These are phyloP conservation scores for Emydomyces testavorans DNA, from an alignment of 2,329 filamentous ascomycete genomes.

Conservation along the genomic window DNA sequence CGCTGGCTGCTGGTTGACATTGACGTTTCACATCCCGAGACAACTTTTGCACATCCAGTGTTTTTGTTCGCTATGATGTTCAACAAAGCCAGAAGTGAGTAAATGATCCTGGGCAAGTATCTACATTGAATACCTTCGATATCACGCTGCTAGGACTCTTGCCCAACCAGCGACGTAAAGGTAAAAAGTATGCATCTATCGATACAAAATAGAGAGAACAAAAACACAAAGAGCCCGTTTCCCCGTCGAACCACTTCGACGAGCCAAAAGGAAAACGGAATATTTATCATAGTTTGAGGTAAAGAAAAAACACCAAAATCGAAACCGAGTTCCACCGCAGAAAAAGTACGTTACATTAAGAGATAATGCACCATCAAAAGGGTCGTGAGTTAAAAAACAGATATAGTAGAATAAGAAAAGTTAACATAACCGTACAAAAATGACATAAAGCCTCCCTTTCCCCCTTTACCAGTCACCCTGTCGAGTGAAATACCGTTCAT, in stretches of 20 bases:
- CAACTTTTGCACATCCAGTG: no score
- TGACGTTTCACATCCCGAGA: no score
- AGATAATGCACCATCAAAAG: neutral
- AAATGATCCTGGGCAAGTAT: neutral
- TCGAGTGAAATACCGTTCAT: neutral
- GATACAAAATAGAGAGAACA: no score
- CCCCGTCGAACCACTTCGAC: neutral
- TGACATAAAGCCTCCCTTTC: neutral
- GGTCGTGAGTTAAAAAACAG: slow-evolving; percentile 7
- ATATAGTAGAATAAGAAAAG: neutral
- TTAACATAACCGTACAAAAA: slow-evolving; percentile 8
- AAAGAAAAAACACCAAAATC: neutral
- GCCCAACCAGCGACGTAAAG: no score
- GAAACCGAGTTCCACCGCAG: no score
- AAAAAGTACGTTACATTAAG: neutral
- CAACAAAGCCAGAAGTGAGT: neutral
- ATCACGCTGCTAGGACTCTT: no score
- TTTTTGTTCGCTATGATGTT: no score
- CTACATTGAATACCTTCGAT: neutral
- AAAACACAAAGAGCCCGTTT: no score
- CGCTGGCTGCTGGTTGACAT: no score
- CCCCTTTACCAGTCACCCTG: no score
- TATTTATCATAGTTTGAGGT: neutral
- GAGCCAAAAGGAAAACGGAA: neutral
- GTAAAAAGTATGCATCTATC: neutral